Conservation (phyloP, 139 green algal species). For the Eudorina sp. region DNA sequence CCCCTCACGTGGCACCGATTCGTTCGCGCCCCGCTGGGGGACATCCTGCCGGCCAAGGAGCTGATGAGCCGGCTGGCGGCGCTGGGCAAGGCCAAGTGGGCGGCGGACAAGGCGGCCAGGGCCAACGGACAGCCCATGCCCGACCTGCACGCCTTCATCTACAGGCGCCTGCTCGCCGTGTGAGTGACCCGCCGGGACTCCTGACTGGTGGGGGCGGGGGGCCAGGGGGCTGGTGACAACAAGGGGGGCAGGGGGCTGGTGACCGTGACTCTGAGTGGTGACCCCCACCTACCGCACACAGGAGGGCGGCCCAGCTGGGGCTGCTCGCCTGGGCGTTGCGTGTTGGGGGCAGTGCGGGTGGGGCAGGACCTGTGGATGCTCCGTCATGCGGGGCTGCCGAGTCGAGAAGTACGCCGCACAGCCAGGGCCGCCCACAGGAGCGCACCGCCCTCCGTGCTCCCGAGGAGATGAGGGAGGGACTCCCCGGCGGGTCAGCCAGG, state of each 20-base stretch:
- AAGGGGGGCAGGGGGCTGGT: neutral
- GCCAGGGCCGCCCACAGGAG: no score
- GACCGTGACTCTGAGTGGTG: no score
- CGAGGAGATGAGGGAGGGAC: no score
- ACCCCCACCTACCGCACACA: no score
- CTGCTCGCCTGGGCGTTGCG: no score
- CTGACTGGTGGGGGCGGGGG: neutral
- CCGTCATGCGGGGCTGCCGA: no score
- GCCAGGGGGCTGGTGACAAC: neutral
- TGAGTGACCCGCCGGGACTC: neutral
- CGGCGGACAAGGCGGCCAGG: constrained; percentile 13
- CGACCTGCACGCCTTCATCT: constrained; percentile 34
- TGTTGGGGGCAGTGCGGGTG: no score
- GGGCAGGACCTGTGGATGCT: no score
- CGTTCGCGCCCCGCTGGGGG: constrained; percentile 26
- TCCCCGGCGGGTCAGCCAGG: no score
- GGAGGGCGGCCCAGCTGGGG: no score
- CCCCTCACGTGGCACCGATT: constrained; percentile 36
- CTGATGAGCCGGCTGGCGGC: constrained; percentile 16
- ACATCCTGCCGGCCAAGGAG: neutral
- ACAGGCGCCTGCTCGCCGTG: neutral
- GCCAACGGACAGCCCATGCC: neutral
- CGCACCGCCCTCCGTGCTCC: no score
- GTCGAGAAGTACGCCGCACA: no score
- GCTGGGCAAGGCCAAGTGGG: constrained; percentile 7